Evolutionary conservation across 2,329 filamentous ascomycete species (phyloP).

Genomic region (Bisporella sp.): DNA sequence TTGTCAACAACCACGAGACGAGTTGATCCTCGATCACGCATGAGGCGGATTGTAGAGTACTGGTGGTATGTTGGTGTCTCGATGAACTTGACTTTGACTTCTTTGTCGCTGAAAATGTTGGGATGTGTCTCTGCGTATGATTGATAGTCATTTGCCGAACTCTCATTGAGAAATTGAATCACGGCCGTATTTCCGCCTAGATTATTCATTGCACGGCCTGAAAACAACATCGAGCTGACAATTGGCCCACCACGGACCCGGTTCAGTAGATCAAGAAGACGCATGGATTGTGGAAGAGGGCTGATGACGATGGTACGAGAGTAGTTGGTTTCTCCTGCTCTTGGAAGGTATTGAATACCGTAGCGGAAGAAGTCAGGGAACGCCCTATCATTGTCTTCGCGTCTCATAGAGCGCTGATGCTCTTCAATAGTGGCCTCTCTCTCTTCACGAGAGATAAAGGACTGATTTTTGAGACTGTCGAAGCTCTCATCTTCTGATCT

Average conservation of each 20-base stretch:
- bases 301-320: conserved; percentile 17
- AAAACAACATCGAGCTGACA: conserved; percentile 8
- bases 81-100: conserved; percentile 11
- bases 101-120: conserved; percentile 7
- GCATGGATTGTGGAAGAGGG: conserved; percentile 14
- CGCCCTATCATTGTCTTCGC: not conserved
- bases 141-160: conserved; percentile 16
- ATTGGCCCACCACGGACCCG: conserved; percentile 20
- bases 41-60: not conserved
- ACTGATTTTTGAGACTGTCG: not conserved
- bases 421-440: conserved; percentile 5
- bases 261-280: conserved; percentile 17
- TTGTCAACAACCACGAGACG: conserved; percentile 15
- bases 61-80: conserved; percentile 20
- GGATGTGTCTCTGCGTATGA: conserved; percentile 10
- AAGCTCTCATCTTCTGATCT: not conserved
- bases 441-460: conserved; percentile 10
- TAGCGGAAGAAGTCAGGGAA: conserved; percentile 19
- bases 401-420: conserved; percentile 1
- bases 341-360: conserved; percentile 16
- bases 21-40: conserved; percentile 6
- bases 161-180: conserved; percentile 17
- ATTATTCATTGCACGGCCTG: conserved; percentile 4
- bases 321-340: conserved; percentile 10
- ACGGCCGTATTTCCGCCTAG: conserved; percentile 10